phyloP scores from a whole-genome alignment of 345 rosid genomes.

The Hypericum androsaemum region DNA sequence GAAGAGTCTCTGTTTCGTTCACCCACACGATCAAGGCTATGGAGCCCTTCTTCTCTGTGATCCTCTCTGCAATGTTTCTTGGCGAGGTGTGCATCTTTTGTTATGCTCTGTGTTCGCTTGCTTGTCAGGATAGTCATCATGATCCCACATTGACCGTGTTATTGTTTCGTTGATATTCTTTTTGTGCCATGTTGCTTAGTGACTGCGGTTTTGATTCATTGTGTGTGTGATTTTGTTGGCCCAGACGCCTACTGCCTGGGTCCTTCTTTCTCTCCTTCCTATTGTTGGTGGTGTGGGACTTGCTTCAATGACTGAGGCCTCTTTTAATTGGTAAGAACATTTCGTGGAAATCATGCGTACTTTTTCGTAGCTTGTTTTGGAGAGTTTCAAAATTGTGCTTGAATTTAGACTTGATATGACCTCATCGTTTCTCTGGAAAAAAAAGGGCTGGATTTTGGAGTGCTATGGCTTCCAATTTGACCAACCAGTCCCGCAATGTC shows the following conservation, averaged over 20 bases:
- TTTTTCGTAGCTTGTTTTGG: neutral
- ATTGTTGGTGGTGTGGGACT: slow-evolving; percentile 94
- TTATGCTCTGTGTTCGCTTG: neutral
- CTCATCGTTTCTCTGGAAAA: neutral
- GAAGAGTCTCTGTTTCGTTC: slow-evolving; percentile 97
- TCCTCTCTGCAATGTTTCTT: slow-evolving; percentile 86
- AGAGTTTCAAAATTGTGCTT: neutral
- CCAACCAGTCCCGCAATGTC: slow-evolving; percentile 82
- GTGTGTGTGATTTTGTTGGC: neutral
- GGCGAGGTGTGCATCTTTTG: slow-evolving; percentile 52
- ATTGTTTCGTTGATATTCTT: no score
- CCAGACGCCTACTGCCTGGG: slow-evolving; percentile 81
- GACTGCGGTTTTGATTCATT: neutral
- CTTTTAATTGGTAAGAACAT: slow-evolving; percentile 73
- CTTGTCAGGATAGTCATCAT: neutral
- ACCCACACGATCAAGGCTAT: slow-evolving; percentile 97
- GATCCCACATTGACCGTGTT: neutral
- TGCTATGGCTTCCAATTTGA: slow-evolving; percentile 88
- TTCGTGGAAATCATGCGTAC: no score
- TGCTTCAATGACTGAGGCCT: slow-evolving; percentile 85
- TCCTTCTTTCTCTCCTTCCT: slow-evolving; percentile 77
- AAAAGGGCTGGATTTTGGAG: slow-evolving; percentile 82
- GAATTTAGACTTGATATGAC: neutral
- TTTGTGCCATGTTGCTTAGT: no score
- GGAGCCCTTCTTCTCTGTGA: slow-evolving; percentile 99